These are phyloP conservation scores for Zarea fungicola DNA, from an alignment of 2,329 filamentous ascomycete genomes.

Conservation along the genomic window DNA sequence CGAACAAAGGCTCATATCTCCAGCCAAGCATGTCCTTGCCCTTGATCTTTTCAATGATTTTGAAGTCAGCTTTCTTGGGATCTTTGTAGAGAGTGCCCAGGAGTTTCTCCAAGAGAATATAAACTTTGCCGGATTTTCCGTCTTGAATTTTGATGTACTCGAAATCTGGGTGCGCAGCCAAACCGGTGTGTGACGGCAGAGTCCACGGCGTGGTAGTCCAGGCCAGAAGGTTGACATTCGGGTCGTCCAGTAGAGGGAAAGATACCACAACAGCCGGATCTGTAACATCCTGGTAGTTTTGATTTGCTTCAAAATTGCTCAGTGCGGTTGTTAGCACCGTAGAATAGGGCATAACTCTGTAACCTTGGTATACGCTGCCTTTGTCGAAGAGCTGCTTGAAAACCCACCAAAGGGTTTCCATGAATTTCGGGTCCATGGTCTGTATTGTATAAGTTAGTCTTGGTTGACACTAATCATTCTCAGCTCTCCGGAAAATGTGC, in stretches of 20 bases:
- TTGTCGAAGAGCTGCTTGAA: slow-evolving; percentile 93
- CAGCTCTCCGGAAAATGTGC: neutral
- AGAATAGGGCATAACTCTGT: slow-evolving; percentile 92
- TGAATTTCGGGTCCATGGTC: slow-evolving; percentile 93
- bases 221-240: slow-evolving; percentile 69
- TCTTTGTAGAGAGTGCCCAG: slow-evolving; percentile 86
- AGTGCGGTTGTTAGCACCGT: slow-evolving; percentile 84
- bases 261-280: slow-evolving; percentile 86
- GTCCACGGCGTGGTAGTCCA: slow-evolving; percentile 92
- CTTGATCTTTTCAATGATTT: slow-evolving; percentile 71
- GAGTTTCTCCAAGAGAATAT: slow-evolving; percentile 77
- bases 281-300: slow-evolving; percentile 91
- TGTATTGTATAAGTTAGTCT: slow-evolving; percentile 25
- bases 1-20: slow-evolving; percentile 84
- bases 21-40: slow-evolving; percentile 82
- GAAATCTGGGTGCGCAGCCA: slow-evolving; percentile 75
- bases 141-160: slow-evolving; percentile 86
- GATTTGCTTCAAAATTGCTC: slow-evolving; percentile 88
- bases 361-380: slow-evolving; percentile 81
- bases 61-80: slow-evolving; percentile 90
- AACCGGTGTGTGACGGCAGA: slow-evolving; percentile 70
- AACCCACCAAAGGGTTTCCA: slow-evolving; percentile 96
- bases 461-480: neutral
- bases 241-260: slow-evolving; percentile 76
- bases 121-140: slow-evolving; percentile 74